A percentile compares a stretch with the other conserved stretches of the same genome.
These are phyloP conservation scores for Butyriboletus appendiculatus DNA, from an alignment of 1,284 basidiomycete species.

Conservation along the genomic window DNA sequence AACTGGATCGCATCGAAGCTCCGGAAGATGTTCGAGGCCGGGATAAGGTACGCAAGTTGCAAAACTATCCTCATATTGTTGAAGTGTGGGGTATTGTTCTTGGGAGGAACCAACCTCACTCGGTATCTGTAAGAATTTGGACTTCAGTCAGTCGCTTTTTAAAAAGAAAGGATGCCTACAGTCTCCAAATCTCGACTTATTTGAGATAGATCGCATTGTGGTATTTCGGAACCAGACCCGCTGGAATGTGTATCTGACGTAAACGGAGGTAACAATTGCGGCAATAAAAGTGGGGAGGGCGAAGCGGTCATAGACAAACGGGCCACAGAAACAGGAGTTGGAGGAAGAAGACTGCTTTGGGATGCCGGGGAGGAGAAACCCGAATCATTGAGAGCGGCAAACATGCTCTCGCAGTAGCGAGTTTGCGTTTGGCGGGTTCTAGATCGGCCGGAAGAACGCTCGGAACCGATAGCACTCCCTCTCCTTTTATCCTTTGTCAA, in stretches of 20 bases:
- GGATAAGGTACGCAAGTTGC: background rate
- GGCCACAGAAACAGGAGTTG: background rate
- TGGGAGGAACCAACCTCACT: slow-evolving; percentile 1
- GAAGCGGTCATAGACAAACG: slow-evolving; percentile 1
- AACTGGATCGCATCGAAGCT: slow-evolving; percentile 3
- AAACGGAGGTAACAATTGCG: slow-evolving; percentile 9
- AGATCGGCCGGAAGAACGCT: background rate
- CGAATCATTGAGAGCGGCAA: slow-evolving; percentile 7
- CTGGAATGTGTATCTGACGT: background rate
- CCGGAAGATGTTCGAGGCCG: slow-evolving; percentile 4
- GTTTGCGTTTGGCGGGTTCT: slow-evolving; percentile 2
- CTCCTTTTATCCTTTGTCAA: slow-evolving; percentile 2
- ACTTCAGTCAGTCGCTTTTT: background rate
- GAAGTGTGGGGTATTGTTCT: background rate
- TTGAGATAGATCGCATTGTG: slow-evolving; percentile 2
- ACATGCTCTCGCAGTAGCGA: slow-evolving; percentile 15
- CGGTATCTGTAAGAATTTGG: slow-evolving; percentile 7
- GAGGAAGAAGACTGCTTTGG: slow-evolving; percentile 2
- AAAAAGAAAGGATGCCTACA: slow-evolving; percentile 16
- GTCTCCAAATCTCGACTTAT: slow-evolving; percentile 7
- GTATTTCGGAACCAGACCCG: background rate
- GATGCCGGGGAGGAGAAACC: background rate
- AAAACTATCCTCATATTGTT: background rate
- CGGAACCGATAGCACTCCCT: background rate
- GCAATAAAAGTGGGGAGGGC: slow-evolving; percentile 15